Evolutionary conservation across 2,329 filamentous ascomycete species (phyloP).

Genomic region (Fusarium sp.): DNA sequence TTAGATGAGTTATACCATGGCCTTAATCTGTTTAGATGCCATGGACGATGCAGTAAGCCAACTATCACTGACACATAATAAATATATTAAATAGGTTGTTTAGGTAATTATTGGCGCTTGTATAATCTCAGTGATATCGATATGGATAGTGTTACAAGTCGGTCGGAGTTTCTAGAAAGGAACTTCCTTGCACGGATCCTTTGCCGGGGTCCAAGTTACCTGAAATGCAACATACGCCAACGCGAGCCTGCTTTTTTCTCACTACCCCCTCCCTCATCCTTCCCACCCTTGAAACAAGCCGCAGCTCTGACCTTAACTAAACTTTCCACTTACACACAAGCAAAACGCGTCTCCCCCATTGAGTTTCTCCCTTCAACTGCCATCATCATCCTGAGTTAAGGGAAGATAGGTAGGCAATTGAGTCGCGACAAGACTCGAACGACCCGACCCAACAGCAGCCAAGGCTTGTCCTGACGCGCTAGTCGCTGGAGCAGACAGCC

Average conservation of each 20-base stretch:
- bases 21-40: constrained; percentile 9
- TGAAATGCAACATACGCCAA: constrained; percentile 26
- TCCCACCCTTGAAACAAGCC: constrained; percentile 19
- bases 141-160: neutral
- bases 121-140: neutral
- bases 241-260: constrained; percentile 2
- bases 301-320: neutral
- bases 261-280: constrained; percentile 2
- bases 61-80: neutral
- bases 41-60: neutral
- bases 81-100: neutral
- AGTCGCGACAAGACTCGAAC: constrained; percentile 12
- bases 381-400: neutral
- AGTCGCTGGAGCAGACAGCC: neutral
- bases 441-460: constrained; percentile 1
- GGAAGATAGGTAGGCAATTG: neutral
- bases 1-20: constrained; percentile 8
- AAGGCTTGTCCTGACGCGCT: constrained; percentile 21
- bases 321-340: constrained; percentile 9
- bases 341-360: constrained; percentile 2
- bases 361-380: neutral
- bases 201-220: constrained; percentile 11
- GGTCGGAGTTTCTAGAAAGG: constrained; percentile 14
- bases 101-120: neutral
- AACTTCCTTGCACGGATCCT: constrained; percentile 8